These are phyloP conservation scores for Dactylellina parvicollis DNA, from an alignment of 2,329 filamentous ascomycete genomes.

Conservation along the genomic window DNA sequence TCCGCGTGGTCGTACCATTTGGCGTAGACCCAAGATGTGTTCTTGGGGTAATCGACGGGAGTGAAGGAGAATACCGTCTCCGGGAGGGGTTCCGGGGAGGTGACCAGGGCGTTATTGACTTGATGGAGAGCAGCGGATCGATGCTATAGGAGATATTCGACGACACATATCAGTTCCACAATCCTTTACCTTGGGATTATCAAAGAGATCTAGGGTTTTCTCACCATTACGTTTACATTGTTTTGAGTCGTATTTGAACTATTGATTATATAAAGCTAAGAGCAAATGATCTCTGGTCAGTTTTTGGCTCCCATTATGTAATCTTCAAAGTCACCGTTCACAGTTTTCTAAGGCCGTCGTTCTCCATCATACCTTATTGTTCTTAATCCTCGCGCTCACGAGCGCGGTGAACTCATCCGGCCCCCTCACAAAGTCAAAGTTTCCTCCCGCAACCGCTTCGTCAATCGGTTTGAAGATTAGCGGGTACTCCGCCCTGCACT, in stretches of 20 bases:
- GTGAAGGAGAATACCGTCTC: slow-evolving; percentile 52
- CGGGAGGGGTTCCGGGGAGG: slow-evolving; percentile 42
- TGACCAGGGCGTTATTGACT: slow-evolving; percentile 37
- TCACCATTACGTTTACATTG: slow-evolving; percentile 41
- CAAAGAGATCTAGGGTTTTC: too few relatives aligned
- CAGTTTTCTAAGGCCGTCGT: too few relatives aligned
- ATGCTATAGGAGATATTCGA: slow-evolving; percentile 25
- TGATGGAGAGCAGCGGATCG: slow-evolving; percentile 46
- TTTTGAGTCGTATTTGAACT: slow-evolving; percentile 39
- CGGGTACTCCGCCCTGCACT: slow-evolving; percentile 47
- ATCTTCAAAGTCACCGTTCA: too few relatives aligned
- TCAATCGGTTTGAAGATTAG: slow-evolving; percentile 39
- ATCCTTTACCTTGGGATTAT: too few relatives aligned
- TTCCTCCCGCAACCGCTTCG: slow-evolving; percentile 33
- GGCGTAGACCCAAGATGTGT: slow-evolving; percentile 50
- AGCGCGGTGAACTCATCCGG: slow-evolving; percentile 44
- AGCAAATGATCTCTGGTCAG: background rate
- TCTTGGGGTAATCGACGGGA: slow-evolving; percentile 48
- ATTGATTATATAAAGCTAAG: slow-evolving; percentile 38
- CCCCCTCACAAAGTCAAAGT: slow-evolving; percentile 43
- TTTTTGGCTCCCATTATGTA: too few relatives aligned
- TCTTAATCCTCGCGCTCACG: slow-evolving; percentile 42
- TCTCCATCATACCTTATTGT: slow-evolving; percentile 30
- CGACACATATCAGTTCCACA: too few relatives aligned
- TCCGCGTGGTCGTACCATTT: slow-evolving; percentile 53